phyloP scores from a whole-genome alignment of 2,329 filamentous ascomycete genomes.

The Trichoderma aggressivum region DNA sequence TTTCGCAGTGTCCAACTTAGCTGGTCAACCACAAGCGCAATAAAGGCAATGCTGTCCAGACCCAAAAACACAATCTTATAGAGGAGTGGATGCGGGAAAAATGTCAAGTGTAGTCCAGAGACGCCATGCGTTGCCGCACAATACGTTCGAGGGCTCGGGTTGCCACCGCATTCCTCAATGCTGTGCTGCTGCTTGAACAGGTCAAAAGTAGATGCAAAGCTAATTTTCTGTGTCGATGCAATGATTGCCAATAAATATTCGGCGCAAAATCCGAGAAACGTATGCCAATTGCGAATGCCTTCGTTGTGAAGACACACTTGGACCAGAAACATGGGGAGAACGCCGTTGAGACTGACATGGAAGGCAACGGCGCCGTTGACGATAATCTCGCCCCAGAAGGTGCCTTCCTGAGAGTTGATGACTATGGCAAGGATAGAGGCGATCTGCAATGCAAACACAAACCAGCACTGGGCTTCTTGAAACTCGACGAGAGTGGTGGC shows the following conservation, averaged over 20 bases:
- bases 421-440: conserved; percentile 40
- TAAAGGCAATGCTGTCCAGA: conserved; percentile 36
- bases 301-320: conserved; percentile 39
- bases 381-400: conserved; percentile 40
- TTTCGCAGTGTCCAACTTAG: conserved; percentile 37
- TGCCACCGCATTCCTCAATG: conserved; percentile 33
- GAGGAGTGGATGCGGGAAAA: conserved; percentile 38
- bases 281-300: conserved; percentile 40
- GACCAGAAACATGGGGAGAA: conserved; percentile 38
- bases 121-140: conserved; percentile 36
- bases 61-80: conserved; percentile 38
- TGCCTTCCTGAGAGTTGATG: conserved; percentile 39
- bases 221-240: conserved; percentile 37
- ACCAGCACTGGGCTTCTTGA: conserved; percentile 40
- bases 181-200: conserved; percentile 33
- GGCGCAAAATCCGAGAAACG: conserved; percentile 38
- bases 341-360: conserved; percentile 37
- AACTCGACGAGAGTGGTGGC: conserved; percentile 41
- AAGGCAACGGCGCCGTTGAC: conserved; percentile 38
- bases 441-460: conserved; percentile 40
- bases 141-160: conserved; percentile 39
- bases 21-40: conserved; percentile 34
- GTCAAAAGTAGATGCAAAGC: conserved; percentile 34
- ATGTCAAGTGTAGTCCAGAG: conserved; percentile 33
- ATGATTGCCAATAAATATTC: conserved; percentile 39